Percentiles rank a stretch among this genome's conserved stretches.
These are phyloP conservation scores for Trichoderma atrobrunneum DNA, from an alignment of 2,329 filamentous ascomycete species.

Conservation along the genomic window DNA sequence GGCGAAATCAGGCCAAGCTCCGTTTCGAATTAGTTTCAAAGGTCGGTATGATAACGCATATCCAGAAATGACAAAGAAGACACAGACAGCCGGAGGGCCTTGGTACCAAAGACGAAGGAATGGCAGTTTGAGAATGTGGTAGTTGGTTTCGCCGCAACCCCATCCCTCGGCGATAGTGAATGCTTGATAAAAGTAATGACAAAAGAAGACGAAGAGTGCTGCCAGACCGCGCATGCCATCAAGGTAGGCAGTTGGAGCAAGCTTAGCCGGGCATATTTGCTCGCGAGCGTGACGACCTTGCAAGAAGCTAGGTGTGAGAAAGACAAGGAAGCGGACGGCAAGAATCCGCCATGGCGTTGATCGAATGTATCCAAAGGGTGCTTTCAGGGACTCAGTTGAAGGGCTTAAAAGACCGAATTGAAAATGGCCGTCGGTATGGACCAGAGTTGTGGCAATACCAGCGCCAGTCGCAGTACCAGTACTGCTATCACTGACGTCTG, in stretches of 20 bases:
- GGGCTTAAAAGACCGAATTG: conserved; percentile 27
- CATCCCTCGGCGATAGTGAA: conserved; percentile 52
- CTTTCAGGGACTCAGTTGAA: conserved; percentile 27
- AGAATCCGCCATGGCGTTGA: conserved; percentile 38
- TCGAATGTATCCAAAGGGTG: conserved; percentile 29
- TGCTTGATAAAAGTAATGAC: conserved; percentile 54
- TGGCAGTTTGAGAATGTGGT: conserved; percentile 50
- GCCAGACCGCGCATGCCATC: conserved; percentile 58
- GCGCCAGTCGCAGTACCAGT: conserved; percentile 8
- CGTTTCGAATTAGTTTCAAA: conserved; percentile 44
- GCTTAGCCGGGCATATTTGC: conserved; percentile 39
- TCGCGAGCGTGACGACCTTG: conserved; percentile 44
- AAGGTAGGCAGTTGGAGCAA: conserved; percentile 55
- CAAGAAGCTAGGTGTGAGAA: conserved; percentile 54
- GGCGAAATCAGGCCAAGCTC: conserved; percentile 40
- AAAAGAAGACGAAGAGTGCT: conserved; percentile 55
- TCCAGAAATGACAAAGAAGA: conserved; percentile 62
- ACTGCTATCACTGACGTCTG: conserved; percentile 35
- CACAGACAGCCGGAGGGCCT: conserved; percentile 55
- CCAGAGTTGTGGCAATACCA: neutral
- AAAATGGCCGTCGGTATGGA: conserved; percentile 31
- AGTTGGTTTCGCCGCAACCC: conserved; percentile 44
- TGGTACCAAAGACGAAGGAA: conserved; percentile 54
- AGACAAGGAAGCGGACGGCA: conserved; percentile 40
- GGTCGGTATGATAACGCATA: conserved; percentile 57